Evolutionary conservation across 2,329 filamentous ascomycete species (phyloP).

Genomic region (Teratosphaeria gauchensis): DNA sequence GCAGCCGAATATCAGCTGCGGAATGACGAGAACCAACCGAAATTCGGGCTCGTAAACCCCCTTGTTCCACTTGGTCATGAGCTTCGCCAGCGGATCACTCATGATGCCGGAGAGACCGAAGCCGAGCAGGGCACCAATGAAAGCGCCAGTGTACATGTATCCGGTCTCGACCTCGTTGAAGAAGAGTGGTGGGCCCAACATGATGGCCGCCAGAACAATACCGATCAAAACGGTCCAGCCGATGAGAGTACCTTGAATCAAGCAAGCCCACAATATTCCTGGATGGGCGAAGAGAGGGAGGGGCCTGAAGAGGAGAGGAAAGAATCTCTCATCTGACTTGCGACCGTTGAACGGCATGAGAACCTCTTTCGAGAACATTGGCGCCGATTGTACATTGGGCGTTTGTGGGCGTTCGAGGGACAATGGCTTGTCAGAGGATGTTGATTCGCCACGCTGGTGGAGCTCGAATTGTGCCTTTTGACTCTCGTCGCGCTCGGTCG

Average conservation of each 20-base stretch:
- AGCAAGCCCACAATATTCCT: constrained; percentile 68
- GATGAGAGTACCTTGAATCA: constrained; percentile 83
- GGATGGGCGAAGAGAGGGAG: constrained; percentile 78
- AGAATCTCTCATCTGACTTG: constrained; percentile 68
- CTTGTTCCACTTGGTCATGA: constrained; percentile 62
- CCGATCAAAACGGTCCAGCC: constrained; percentile 94
- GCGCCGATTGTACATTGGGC: not conserved
- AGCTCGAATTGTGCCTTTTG: not conserved
- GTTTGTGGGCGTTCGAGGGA: not conserved
- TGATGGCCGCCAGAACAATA: constrained; percentile 71
- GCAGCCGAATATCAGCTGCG: constrained; percentile 68
- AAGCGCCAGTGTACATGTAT: constrained; percentile 79
- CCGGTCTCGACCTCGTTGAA: constrained; percentile 74
- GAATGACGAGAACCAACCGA: constrained; percentile 69
- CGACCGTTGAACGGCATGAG: constrained; percentile 62
- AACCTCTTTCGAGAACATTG: constrained; percentile 14
- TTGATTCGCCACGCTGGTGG: not conserved
- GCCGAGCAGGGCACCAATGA: constrained; percentile 70
- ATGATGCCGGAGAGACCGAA: constrained; percentile 66
- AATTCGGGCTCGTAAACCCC: constrained; percentile 91
- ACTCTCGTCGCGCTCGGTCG: constrained; percentile 12
- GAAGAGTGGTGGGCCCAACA: constrained; percentile 69
- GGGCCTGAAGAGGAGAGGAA: constrained; percentile 57
- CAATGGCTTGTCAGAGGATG: constrained; percentile 2
- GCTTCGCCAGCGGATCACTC: constrained; percentile 61